Percentiles rank a stretch among this genome's conserved stretches.
Evolutionary conservation across 495 filamentous ascomycete species (phyloP).

Genomic region (Letharia lupina): DNA sequence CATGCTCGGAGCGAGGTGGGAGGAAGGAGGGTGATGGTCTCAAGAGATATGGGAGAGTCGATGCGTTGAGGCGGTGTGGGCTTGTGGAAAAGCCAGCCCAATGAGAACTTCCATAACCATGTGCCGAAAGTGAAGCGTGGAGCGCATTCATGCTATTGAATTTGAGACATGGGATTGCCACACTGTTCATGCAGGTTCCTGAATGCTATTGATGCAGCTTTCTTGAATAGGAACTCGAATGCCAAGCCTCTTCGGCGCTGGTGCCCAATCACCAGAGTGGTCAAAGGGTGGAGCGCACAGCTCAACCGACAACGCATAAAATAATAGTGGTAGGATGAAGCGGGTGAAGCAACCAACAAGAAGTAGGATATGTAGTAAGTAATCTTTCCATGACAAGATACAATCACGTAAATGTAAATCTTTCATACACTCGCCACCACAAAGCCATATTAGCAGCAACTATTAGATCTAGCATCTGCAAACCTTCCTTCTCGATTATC

Average conservation of each 20-base stretch:
- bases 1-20: background rate
- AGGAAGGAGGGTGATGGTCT: background rate
- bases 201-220: constrained; percentile 7
- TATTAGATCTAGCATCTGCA: constrained; percentile 91
- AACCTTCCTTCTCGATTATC: constrained; percentile 79
- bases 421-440: constrained; percentile 88
- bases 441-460: constrained; percentile 85
- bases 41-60: background rate
- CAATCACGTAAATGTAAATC: constrained; percentile 19
- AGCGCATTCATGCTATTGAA: background rate
- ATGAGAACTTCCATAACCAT: background rate
- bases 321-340: background rate
- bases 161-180: background rate
- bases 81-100: background rate
- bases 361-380: background rate
- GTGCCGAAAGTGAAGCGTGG: background rate
- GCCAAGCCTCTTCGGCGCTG: constrained; percentile 18
- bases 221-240: constrained; percentile 7
- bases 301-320: constrained; percentile 12
- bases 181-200: constrained; percentile 6
- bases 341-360: constrained; percentile 1
- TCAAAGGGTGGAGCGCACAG: constrained; percentile 7
- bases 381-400: background rate
- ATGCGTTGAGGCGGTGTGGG: background rate
- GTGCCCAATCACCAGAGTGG: constrained; percentile 17